Conservation (phyloP, 352 stramenopile species). For the Globisporangium irregulare region DNA sequence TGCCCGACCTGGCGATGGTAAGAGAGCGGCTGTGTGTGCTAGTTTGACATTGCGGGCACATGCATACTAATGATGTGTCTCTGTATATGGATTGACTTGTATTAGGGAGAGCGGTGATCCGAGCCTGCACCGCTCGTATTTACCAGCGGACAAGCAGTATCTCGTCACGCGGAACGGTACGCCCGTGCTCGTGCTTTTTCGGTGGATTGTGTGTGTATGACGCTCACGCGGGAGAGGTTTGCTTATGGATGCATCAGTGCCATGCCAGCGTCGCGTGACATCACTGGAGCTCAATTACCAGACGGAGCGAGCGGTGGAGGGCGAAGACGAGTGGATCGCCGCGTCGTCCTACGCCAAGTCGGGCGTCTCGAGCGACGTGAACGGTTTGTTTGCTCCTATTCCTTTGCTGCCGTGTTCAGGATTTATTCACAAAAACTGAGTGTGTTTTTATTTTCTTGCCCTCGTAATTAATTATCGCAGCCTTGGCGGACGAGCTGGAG, state of each 20-base stretch:
- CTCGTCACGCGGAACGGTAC: constrained; percentile 79
- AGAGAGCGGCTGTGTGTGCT: constrained; percentile 11
- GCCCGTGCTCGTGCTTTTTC: not conserved
- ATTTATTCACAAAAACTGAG: not conserved
- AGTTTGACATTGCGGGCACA: not conserved
- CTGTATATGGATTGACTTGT: not conserved
- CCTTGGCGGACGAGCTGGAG: constrained; percentile 53
- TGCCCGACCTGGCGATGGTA: constrained; percentile 96
- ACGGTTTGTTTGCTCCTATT: constrained; percentile 26
- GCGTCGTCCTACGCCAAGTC: constrained; percentile 70
- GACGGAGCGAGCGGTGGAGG: constrained; percentile 64
- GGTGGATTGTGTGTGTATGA: not conserved
- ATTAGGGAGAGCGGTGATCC: constrained; percentile 70
- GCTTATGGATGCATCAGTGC: constrained; percentile 44
- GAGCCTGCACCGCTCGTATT: constrained; percentile 50
- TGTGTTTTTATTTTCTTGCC: not conserved
- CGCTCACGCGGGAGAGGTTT: not conserved
- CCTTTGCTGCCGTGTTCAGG: not conserved
- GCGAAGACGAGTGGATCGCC: constrained; percentile 90
- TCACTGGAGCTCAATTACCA: constrained; percentile 75
- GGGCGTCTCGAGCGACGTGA: constrained; percentile 26
- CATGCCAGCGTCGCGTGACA: constrained; percentile 80
- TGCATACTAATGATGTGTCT: not conserved
- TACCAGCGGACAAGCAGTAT: constrained; percentile 87
- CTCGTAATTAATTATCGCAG: constrained; percentile 6